These are phyloP conservation scores for Areca catechu DNA, from an alignment of 176 grass and related monocot species.

Conservation along the genomic window DNA sequence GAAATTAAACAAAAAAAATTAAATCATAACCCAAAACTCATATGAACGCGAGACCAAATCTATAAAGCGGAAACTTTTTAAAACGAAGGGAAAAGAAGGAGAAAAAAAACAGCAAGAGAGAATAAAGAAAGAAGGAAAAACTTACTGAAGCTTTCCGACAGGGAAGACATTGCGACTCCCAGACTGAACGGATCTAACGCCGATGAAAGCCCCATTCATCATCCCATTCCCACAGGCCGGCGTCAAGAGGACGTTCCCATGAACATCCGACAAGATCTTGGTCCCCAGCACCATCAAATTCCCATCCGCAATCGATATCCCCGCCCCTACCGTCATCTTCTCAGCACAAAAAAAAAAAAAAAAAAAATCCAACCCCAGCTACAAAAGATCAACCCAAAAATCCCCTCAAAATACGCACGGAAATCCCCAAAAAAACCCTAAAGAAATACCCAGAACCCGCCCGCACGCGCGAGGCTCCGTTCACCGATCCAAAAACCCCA, in stretches of 20 bases:
- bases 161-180: constrained; percentile 62
- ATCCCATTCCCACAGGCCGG: constrained; percentile 35
- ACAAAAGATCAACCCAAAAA: too few relatives aligned
- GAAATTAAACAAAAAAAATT: too few relatives aligned
- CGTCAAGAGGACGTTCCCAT: constrained; percentile 47
- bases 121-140: not conserved
- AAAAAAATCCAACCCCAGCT: too few relatives aligned
- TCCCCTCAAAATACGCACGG: too few relatives aligned
- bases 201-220: constrained; percentile 54
- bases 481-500: too few relatives aligned
- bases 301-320: constrained; percentile 48
- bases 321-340: constrained; percentile 66
- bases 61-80: too few relatives aligned
- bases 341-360: too few relatives aligned
- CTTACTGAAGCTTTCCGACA: constrained; percentile 71
- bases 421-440: too few relatives aligned
- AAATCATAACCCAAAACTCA: too few relatives aligned
- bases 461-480: too few relatives aligned
- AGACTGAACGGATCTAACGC: constrained; percentile 33
- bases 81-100: not conserved
- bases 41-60: too few relatives aligned
- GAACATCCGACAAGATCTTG: constrained; percentile 41
- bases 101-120: not conserved
- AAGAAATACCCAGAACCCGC: too few relatives aligned
- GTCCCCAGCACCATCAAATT: constrained; percentile 44